Conservation (phyloP, 2,329 filamentous ascomycete species). For the Atkinsonella texensis region DNA sequence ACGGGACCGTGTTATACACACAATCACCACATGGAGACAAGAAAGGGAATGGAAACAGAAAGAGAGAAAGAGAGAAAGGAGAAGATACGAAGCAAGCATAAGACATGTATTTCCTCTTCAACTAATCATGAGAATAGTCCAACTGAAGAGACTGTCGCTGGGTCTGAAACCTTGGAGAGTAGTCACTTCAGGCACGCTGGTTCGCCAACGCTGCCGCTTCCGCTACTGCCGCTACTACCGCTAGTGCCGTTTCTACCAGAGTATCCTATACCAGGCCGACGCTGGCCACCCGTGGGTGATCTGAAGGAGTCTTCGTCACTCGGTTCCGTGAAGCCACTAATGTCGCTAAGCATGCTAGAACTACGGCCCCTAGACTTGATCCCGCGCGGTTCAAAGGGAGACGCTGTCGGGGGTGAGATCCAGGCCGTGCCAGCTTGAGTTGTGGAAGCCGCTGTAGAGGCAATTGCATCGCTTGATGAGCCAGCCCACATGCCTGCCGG, state of each 20-base stretch:
- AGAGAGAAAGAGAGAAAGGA: no score
- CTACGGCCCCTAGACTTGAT: slow-evolving; percentile 43
- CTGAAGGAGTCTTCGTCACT: slow-evolving; percentile 35
- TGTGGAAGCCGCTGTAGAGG: slow-evolving; percentile 18
- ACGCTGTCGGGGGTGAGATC: slow-evolving; percentile 26
- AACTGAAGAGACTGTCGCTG: slow-evolving; percentile 1
- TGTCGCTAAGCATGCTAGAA: slow-evolving; percentile 54
- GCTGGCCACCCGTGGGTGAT: slow-evolving; percentile 10
- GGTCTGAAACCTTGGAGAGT: background rate
- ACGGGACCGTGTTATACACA: background rate
- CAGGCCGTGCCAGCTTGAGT: slow-evolving; percentile 21
- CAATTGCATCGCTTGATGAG: slow-evolving; percentile 20
- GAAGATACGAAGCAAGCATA: background rate
- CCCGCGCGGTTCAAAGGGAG: slow-evolving; percentile 22
- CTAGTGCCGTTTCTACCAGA: slow-evolving; percentile 13
- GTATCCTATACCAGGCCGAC: slow-evolving; percentile 3
- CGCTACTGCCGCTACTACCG: slow-evolving; percentile 39
- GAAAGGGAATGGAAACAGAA: no score
- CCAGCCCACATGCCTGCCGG: slow-evolving; percentile 24
- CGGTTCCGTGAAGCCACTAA: slow-evolving; percentile 55
- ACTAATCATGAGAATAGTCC: background rate
- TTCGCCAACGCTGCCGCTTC: slow-evolving; percentile 38
- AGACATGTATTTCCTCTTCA: slow-evolving; percentile 4
- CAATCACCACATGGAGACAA: background rate
- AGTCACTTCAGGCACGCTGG: slow-evolving; percentile 34